Evolutionary conservation across 805 yeast species (phyloP), one percentile per base, ranked within the genome.

Genomic region (Candida ficus): DNA sequence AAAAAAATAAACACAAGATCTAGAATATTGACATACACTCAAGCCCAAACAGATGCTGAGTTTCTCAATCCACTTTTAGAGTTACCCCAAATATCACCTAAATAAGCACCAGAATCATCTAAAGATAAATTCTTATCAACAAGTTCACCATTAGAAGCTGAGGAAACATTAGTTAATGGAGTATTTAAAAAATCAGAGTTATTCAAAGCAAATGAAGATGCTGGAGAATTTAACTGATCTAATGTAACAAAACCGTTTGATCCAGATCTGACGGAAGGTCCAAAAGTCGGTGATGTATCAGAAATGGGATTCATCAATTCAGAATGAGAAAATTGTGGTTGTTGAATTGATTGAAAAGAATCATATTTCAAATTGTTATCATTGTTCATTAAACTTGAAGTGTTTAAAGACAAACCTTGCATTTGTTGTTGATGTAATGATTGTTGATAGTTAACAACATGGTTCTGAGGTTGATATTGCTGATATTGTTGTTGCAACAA

Each of bases 11-110:
- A n/a, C n/a, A n/a, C n/a, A n/a, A n/a, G n/a, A n/a, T n/a, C n/a
- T n/a, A n/a, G n/a, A n/a, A n/a, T n/a, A n/a, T n/a, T n/a, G n/a
- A n/a, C n/a, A n/a, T n/a, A n/a, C n/a, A 18, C 14, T 46, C 42
- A 56, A 3, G 58, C 61, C 61, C 61, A 56, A 19, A 56, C 60
- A 9, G 60, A 56, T 2, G 56, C 30, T 10, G 58, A 51, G 33
- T 35, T 47, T 39, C 53, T 49, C 23, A 47, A 33, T 10, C 47
- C 36, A 23, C 35, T 25, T 29, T 49, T 52, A 1, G 54, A 44
- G 27, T 41, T 46, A 2, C 56, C 56, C 60, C 60, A 56, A 26
- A 56, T 52, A 25, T 54, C 58, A 30, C 53, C 53, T 29, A 54
- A 29, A 39, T 56, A 56, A 17, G 45, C 20, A 5, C 37, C 29